A percentile compares a stretch with the other conserved stretches of the same genome.
Evolutionary conservation across 192 early-diverging fungal genomes (phyloP).

Genomic region (Dissophora ornata): DNA sequence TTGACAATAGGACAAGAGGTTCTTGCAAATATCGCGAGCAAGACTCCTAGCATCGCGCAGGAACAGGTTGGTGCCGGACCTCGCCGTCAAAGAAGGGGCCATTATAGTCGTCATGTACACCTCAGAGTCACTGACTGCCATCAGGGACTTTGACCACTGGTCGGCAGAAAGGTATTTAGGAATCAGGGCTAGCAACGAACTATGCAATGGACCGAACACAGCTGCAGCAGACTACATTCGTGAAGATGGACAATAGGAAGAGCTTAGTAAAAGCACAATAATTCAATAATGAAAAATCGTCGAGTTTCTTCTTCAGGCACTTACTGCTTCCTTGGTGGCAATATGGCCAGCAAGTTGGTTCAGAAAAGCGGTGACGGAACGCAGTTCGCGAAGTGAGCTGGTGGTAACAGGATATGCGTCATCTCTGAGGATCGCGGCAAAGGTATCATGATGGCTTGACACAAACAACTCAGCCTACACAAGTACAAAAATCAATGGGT

Average conservation of each 20-base stretch:
- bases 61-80: slow-evolving; percentile 28
- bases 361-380: slow-evolving; percentile 60
- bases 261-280: too few species aligned
- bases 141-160: slow-evolving; percentile 52
- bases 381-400: slow-evolving; percentile 59
- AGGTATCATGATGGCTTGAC: slow-evolving; percentile 58
- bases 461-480: slow-evolving; percentile 50
- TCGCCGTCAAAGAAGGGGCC: slow-evolving; percentile 29
- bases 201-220: slow-evolving; percentile 61
- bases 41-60: slow-evolving; percentile 56
- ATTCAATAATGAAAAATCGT: background rate
- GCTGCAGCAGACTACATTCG: slow-evolving; percentile 38
- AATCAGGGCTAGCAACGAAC: slow-evolving; percentile 53
- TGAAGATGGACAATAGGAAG: too few species aligned
- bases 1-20: slow-evolving; percentile 67
- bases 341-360: slow-evolving; percentile 58
- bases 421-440: slow-evolving; percentile 69
- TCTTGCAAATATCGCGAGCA: slow-evolving; percentile 61
- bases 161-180: slow-evolving; percentile 56
- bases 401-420: slow-evolving; percentile 49
- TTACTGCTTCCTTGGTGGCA: slow-evolving; percentile 21
- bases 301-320: background rate
- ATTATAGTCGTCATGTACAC: slow-evolving; percentile 21
- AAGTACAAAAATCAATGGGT: background rate
- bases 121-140: slow-evolving; percentile 51